Percentiles rank a stretch among this genome's conserved stretches.
Conservation (phyloP, 768 basidiomycete species). For the Auriscalpium vulgare region DNA sequence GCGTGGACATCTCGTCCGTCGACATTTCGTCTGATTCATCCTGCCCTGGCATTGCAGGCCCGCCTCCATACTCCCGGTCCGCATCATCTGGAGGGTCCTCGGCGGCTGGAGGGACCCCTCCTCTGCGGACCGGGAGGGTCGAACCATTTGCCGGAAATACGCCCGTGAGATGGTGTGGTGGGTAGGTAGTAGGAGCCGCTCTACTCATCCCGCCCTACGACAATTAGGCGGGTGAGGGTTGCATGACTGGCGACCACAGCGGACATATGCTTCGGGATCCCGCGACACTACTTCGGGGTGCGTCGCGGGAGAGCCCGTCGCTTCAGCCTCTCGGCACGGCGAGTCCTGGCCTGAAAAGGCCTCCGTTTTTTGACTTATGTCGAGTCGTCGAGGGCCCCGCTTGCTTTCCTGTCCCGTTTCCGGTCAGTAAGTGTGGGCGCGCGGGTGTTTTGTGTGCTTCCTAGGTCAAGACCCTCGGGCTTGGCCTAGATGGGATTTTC, state of each 20-base stretch:
- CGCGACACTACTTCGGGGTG: not conserved
- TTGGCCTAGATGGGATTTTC: too few relatives aligned
- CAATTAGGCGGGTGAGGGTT: too few relatives aligned
- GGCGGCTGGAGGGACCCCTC: not conserved
- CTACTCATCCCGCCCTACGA: too few relatives aligned
- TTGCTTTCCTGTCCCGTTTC: not conserved
- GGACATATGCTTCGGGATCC: not conserved
- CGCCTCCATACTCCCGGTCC: not conserved
- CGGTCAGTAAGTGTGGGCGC: too few relatives aligned
- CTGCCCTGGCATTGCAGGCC: too few relatives aligned
- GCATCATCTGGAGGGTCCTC: not conserved
- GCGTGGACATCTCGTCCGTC: too few relatives aligned
- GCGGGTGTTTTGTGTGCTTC: too few relatives aligned
- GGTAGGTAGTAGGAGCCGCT: too few relatives aligned
- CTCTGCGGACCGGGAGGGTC: not conserved
- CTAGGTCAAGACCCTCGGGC: too few relatives aligned
- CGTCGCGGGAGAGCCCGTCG: not conserved
- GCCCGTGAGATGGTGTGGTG: not conserved
- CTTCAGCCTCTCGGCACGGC: conserved; percentile 1
- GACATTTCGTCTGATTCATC: too few relatives aligned
- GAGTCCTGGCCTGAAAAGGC: not conserved
- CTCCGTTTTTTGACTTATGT: not conserved
- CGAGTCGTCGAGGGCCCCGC: not conserved
- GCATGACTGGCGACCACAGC: not conserved
- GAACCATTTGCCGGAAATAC: not conserved